Percentiles rank a stretch among this genome's conserved stretches.
These are phyloP conservation scores for Tylopilus rubrobrunneus DNA, from an alignment of 768 basidiomycete species.

Conservation along the genomic window DNA sequence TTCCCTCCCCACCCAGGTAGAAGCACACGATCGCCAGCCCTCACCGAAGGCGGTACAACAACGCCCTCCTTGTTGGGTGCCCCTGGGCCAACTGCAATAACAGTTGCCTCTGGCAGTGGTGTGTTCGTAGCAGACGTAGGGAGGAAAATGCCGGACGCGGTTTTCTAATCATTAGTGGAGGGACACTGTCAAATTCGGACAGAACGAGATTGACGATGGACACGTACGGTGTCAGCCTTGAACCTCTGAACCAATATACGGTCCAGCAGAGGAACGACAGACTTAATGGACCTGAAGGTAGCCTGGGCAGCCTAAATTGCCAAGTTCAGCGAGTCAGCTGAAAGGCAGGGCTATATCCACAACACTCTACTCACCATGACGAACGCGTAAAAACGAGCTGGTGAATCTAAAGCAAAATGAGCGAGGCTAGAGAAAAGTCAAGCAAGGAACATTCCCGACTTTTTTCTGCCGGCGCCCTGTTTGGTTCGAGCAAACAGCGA, in stretches of 20 bases:
- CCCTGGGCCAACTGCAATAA: constrained; percentile 93
- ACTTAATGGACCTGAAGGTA: constrained; percentile 93
- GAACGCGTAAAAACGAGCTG: constrained; percentile 4
- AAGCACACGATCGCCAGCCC: constrained; percentile 88
- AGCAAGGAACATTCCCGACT: constrained; percentile 7
- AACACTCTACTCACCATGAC: constrained; percentile 25
- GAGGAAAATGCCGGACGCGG: constrained; percentile 92
- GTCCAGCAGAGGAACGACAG: constrained; percentile 89
- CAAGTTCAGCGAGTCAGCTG: neutral
- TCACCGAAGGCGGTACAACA: constrained; percentile 69
- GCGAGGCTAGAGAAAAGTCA: constrained; percentile 22
- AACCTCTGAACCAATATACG: constrained; percentile 96
- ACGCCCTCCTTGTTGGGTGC: constrained; percentile 85
- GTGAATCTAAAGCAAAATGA: constrained; percentile 17
- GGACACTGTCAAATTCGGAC: neutral
- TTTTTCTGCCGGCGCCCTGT: constrained; percentile 20
- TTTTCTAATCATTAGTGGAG: constrained; percentile 63
- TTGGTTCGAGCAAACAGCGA: constrained; percentile 29
- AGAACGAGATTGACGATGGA: neutral
- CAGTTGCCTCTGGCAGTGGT: constrained; percentile 95
- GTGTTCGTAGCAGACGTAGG: constrained; percentile 82
- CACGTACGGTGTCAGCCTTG: constrained; percentile 91
- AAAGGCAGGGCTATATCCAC: too few species aligned
- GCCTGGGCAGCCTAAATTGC: constrained; percentile 71
- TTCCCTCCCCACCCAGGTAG: constrained; percentile 97